Conservation (phyloP, 768 basidiomycete genomes). For the Tricholoma hemisulphureum region DNA sequence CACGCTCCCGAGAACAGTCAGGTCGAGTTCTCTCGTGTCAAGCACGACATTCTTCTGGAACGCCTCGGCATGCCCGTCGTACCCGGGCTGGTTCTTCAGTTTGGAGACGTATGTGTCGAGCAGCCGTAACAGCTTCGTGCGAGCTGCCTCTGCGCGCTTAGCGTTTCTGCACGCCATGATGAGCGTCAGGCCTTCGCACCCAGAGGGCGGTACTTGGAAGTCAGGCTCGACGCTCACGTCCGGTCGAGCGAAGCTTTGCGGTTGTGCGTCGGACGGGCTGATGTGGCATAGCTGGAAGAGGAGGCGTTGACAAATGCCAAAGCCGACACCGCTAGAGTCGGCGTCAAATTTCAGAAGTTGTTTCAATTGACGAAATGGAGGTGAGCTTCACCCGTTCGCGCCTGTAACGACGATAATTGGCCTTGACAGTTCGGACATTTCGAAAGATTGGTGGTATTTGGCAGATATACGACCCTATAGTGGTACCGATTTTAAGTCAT, state of each 20-base stretch:
- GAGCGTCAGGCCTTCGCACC: slow-evolving; percentile 60
- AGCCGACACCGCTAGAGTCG: slow-evolving; percentile 69
- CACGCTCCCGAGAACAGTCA: slow-evolving; percentile 58
- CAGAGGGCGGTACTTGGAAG: neutral
- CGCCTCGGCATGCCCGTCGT: slow-evolving; percentile 51
- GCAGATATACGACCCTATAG: neutral
- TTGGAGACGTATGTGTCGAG: slow-evolving; percentile 54
- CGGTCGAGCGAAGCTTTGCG: slow-evolving; percentile 37
- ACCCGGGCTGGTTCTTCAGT: slow-evolving; percentile 32
- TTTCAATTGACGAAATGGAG: neutral
- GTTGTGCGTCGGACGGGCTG: slow-evolving; percentile 49
- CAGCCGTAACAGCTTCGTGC: slow-evolving; percentile 46
- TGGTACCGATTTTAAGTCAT: too few relatives aligned
- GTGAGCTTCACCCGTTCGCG: slow-evolving; percentile 58
- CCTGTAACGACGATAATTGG: slow-evolving; percentile 69
- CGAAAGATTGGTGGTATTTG: too few relatives aligned
- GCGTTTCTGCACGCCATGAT: slow-evolving; percentile 78
- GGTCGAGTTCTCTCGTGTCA: slow-evolving; percentile 61
- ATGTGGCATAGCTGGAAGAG: slow-evolving; percentile 61
- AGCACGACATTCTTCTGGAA: slow-evolving; percentile 63
- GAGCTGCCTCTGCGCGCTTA: slow-evolving; percentile 62
- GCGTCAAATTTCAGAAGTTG: neutral
- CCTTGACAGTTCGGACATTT: slow-evolving; percentile 30
- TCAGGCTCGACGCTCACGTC: neutral
- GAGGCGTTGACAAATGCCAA: slow-evolving; percentile 79